phyloP scores from a whole-genome alignment of 768 basidiomycete genomes.

The Xerocomellus intermedius region DNA sequence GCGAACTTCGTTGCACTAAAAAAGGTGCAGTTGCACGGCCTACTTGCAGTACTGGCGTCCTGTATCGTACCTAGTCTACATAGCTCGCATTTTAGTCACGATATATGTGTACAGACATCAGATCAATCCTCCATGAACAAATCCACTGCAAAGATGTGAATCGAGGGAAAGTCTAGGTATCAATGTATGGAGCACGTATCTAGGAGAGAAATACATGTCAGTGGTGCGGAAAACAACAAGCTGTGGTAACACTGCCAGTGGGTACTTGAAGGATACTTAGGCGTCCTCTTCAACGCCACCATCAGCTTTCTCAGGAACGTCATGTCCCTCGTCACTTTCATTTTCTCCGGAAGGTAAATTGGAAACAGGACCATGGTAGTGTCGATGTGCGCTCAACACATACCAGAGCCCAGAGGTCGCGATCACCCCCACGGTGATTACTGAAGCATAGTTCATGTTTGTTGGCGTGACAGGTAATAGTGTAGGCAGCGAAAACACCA shows the following conservation, averaged over 20 bases:
- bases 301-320: constrained; percentile 1
- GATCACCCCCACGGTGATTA: constrained; percentile 28
- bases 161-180: neutral
- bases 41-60: neutral
- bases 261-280: neutral
- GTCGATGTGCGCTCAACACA: constrained; percentile 47
- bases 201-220: neutral
- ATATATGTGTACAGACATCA: neutral
- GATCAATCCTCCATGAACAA: neutral
- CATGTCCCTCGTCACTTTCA: neutral
- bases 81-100: neutral
- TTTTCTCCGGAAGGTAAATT: constrained; percentile 34
- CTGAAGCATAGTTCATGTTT: constrained; percentile 55
- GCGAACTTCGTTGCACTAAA: neutral
- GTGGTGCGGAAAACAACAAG: neutral
- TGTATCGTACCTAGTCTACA: neutral
- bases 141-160: neutral
- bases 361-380: constrained; percentile 60
- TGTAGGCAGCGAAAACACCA: constrained; percentile 53
- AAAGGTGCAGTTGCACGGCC: neutral
- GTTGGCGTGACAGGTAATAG: constrained; percentile 43
- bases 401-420: constrained; percentile 47
- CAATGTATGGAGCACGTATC: neutral
- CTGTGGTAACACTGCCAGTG: neutral
- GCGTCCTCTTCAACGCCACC: neutral